Percentiles rank a stretch among this genome's conserved stretches.
These are phyloP conservation scores for Cyberlindnera americana DNA, from an alignment of 805 yeast genomes.

Conservation along the genomic window DNA sequence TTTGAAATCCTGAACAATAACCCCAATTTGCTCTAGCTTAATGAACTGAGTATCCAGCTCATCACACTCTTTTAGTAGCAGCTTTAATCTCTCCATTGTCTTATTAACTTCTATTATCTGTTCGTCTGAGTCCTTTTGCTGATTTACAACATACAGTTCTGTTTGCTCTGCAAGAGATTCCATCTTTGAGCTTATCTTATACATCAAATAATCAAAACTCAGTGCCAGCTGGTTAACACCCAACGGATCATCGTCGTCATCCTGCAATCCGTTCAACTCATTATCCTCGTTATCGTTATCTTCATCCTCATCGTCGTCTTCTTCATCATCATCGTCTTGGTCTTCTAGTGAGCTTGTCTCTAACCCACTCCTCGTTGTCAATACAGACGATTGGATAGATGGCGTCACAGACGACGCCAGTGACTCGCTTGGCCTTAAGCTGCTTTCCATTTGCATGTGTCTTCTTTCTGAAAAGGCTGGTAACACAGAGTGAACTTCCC, in stretches of 20 bases:
- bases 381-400: background rate
- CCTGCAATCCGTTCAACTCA: no score
- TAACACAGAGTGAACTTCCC: no score
- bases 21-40: conserved; percentile 45
- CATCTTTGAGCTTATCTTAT: conserved; percentile 56
- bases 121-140: conserved; percentile 21
- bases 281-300: conserved; percentile 2
- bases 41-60: conserved; percentile 47
- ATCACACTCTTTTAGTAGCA: conserved; percentile 41
- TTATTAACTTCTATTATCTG: conserved; percentile 33
- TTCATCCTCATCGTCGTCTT: conserved; percentile 1
- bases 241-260: conserved; percentile 53
- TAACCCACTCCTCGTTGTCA: background rate
- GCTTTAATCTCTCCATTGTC: conserved; percentile 39
- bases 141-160: conserved; percentile 23
- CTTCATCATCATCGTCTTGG: background rate
- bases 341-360: background rate
- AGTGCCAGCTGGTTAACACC: conserved; percentile 57
- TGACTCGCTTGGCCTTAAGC: background rate
- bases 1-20: conserved; percentile 40
- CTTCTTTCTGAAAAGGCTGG: background rate
- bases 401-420: background rate
- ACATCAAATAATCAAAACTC: conserved; percentile 61
- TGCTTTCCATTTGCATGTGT: background rate
- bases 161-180: conserved; percentile 44